Evolutionary conservation across 805 yeast genomes (phyloP).

Genomic region (Metschnikowia aberdeeniae): DNA sequence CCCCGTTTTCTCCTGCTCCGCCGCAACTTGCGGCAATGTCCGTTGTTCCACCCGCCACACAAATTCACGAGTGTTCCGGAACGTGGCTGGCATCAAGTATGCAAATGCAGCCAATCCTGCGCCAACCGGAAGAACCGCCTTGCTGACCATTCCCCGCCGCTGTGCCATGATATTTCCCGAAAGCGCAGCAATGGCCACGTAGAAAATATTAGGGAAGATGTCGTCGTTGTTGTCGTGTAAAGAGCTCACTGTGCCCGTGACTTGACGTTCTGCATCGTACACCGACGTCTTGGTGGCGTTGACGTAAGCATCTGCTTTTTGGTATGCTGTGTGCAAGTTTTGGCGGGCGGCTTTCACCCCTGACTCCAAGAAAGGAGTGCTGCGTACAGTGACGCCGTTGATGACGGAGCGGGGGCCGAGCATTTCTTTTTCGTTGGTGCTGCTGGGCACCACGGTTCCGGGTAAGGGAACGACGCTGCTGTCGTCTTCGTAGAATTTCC

Average conservation of each 20-base stretch:
- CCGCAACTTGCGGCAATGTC: constrained; percentile 59
- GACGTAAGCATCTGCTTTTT: constrained; percentile 28
- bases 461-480: constrained; percentile 44
- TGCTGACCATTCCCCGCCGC: constrained; percentile 53
- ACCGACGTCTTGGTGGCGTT: constrained; percentile 48
- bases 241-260: constrained; percentile 57
- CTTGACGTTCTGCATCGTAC: constrained; percentile 57
- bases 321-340: constrained; percentile 28
- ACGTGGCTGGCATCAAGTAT: constrained; percentile 71
- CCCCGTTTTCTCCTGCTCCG: constrained; percentile 53
- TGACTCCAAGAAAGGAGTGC: constrained; percentile 46
- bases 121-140: constrained; percentile 52
- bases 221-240: constrained; percentile 66
- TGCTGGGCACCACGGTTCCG: constrained; percentile 45
- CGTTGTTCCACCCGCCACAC: constrained; percentile 59
- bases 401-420: constrained; percentile 47
- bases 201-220: constrained; percentile 65
- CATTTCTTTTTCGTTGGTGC: constrained; percentile 37
- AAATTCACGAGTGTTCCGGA: constrained; percentile 52
- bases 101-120: constrained; percentile 64
- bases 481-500: constrained; percentile 51
- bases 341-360: constrained; percentile 48
- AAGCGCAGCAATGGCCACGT: constrained; percentile 63
- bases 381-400: constrained; percentile 55
- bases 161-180: constrained; percentile 74